Conservation (phyloP, 1,139 yeast genomes). For the Yamadazyma diospyri region DNA sequence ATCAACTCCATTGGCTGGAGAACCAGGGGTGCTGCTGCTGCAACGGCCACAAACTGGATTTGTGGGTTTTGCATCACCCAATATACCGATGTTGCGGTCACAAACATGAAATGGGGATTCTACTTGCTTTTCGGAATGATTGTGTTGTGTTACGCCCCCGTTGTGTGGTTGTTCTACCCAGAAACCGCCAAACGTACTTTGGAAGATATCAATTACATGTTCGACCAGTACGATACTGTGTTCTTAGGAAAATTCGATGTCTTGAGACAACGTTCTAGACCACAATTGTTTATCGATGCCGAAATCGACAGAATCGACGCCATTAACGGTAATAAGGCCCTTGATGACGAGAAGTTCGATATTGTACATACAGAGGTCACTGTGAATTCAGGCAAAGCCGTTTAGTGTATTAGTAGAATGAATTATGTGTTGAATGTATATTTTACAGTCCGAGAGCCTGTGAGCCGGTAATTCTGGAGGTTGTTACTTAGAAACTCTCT, state of each 20-base stretch:
- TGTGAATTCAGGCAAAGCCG: too few relatives aligned
- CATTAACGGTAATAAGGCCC: conserved; percentile 2
- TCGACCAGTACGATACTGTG: conserved; percentile 15
- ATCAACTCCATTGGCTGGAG: conserved; percentile 51
- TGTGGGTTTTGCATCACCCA: conserved; percentile 45
- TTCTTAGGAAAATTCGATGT: conserved; percentile 15
- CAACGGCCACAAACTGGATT: conserved; percentile 46
- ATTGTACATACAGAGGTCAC: conserved; percentile 5
- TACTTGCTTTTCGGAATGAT: conserved; percentile 15
- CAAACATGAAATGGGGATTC: conserved; percentile 29
- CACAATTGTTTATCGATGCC: conserved; percentile 15
- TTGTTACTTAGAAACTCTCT: too few relatives aligned
- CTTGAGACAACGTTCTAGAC: conserved; percentile 15
- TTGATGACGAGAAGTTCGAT: conserved; percentile 7
- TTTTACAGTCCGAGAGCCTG: too few relatives aligned
- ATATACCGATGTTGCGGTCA: conserved; percentile 46
- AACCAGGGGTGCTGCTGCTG: conserved; percentile 47
- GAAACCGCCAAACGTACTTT: conserved; percentile 62
- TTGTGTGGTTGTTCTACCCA: conserved; percentile 40
- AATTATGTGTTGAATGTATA: conserved; percentile 1
- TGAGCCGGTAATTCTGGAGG: too few relatives aligned
- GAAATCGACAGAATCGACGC: conserved; percentile 15
- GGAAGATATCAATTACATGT: conserved; percentile 51
- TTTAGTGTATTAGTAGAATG: not conserved
- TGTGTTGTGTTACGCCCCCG: conserved; percentile 14